Base-by-base conservation (phyloP, 257 asterid genomes). In the Nyctanthes arbortristis region DNA sequence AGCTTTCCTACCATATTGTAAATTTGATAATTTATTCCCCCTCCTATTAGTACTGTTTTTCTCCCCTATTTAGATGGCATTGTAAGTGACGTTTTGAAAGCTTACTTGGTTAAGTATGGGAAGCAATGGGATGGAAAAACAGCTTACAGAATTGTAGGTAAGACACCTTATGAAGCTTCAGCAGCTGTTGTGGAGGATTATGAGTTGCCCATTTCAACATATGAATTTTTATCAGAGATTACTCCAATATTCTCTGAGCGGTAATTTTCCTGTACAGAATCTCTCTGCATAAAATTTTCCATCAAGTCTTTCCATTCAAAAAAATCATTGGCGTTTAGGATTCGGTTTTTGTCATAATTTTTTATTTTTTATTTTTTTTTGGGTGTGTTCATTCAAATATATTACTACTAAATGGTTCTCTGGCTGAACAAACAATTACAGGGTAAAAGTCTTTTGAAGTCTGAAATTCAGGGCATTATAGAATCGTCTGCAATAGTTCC, bases 111-210 rank as follows among this genome's bases (percentile, higher is more conserved):
- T 58, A 90, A 85, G 79, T 78, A 84, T 73, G 97, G 93, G 52
- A 90, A 93, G 87, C 84, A 90, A 69, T 93, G 96, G 98, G 93
- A 90, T 70, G 91, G 82, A 65, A 82, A 65, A 68, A 72, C 37
- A 76, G 77, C 86, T 69, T 77, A 84, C 30, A 81, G 70, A 69
- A 76, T 82, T 60, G 84, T 78, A 13, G 97, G 97, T 63, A 88
- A 83, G 84, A 80, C 95, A 59, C 96, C 95, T 37, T 65, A 72
- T 78, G 95, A 93, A 73, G 93, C 92, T 73, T 96, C 96, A 14
- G 80, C 85, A 56, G 88, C 83, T 34, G 78, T 90, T 68, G 85
- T 88, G 37, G 87, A 90, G 80, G 96, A 81, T 76, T 90, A 84
- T 70, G 84, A 70, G 36, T 96, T 93, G 64, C 84, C 98, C 30